Base-by-base conservation (phyloP, 2,329 filamentous ascomycete species). In the Escovopsis weberi region DNA sequence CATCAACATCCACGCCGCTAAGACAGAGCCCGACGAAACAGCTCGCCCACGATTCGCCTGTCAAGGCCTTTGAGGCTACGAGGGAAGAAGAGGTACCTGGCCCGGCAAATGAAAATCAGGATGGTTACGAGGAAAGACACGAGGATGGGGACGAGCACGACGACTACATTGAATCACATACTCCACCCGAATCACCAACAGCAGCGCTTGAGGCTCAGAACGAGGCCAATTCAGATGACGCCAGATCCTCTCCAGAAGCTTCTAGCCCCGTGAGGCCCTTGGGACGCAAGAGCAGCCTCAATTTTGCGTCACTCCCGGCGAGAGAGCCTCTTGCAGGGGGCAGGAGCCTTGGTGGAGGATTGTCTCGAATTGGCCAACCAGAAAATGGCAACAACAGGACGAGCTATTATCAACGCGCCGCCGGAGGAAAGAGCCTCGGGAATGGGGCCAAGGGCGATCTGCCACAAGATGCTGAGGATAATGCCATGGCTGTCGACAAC, bases 201-300 rank as follows among this genome's bases (percentile, higher is more conserved):
- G 28, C 34, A 8, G 30, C 38, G 19, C 34, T 33, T 10, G 15
- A 12, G n/a, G 30, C 38, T 12, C 43, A 40, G 11, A 26, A 26
- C 4, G 38, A 43, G 19, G 40, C 37, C 2, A 6, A 37, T n/a
- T 47, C 43, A 7, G 45, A 47, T 10, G 45, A 74, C 47, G 62
- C 63, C 19, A 66, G 69, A 46, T 82, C 79, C 3, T 73, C 74
- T 12, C 84, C 81, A 2, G 80, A 85, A 39, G 71, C 67, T 1
- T 85, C 83, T 0, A 88, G 82, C 51, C 84, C 84, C 0, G 77
- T 83, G 39, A 74, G 85, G 50, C 82, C 82, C 2, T 69, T 85
- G 28, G 74, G 93, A 50, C 80, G 89, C 46, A 96, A 96, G 69
- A 94, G 88, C 62, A 96, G 89, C 58, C 72, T 98, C 46, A 94